A percentile compares a stretch with the other conserved stretches of the same genome.
Evolutionary conservation across 2,329 filamentous ascomycete genomes (phyloP).

Genomic region (Paecilomyces sp.): DNA sequence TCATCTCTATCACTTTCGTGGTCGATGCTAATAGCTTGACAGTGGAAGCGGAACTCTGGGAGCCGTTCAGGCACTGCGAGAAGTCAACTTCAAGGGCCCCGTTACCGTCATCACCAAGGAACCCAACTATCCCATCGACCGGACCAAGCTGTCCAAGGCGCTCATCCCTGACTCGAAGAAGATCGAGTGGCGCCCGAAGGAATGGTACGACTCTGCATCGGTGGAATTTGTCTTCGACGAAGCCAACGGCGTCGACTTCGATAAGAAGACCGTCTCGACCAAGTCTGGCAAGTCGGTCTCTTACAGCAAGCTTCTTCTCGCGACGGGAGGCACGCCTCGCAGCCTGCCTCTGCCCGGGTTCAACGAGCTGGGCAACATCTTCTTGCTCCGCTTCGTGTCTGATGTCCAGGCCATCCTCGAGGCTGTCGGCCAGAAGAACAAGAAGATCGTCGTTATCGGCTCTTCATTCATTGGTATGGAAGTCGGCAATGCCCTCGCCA

Average conservation of each 20-base stretch:
- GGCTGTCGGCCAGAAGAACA: constrained; percentile 72
- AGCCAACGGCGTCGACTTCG: constrained; percentile 71
- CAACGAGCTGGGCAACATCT: constrained; percentile 80
- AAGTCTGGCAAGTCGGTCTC: constrained; percentile 61
- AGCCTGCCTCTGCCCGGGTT: constrained; percentile 75
- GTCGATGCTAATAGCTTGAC: background rate
- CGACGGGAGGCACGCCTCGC: constrained; percentile 74
- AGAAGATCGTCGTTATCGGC: constrained; percentile 88
- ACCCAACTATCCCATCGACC: constrained; percentile 80
- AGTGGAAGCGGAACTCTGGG: constrained; percentile 79
- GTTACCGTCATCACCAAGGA: constrained; percentile 82
- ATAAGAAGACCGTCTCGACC: constrained; percentile 64
- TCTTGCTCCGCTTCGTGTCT: constrained; percentile 69
- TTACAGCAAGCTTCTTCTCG: constrained; percentile 85
- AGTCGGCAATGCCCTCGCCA: constrained; percentile 73
- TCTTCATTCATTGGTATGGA: constrained; percentile 98
- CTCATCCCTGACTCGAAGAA: constrained; percentile 75
- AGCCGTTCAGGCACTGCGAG: constrained; percentile 72
- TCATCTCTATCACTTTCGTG: background rate
- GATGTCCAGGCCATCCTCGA: constrained; percentile 70
- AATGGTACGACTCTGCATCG: constrained; percentile 64
- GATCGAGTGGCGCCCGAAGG: constrained; percentile 65
- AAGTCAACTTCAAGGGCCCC: constrained; percentile 68
- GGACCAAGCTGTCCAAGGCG: constrained; percentile 92
- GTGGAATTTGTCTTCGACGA: constrained; percentile 52